A percentile compares a stretch with the other conserved stretches of the same genome.
phyloP scores from a whole-genome alignment of 345 rosid genomes.

The Populus deltoides region DNA sequence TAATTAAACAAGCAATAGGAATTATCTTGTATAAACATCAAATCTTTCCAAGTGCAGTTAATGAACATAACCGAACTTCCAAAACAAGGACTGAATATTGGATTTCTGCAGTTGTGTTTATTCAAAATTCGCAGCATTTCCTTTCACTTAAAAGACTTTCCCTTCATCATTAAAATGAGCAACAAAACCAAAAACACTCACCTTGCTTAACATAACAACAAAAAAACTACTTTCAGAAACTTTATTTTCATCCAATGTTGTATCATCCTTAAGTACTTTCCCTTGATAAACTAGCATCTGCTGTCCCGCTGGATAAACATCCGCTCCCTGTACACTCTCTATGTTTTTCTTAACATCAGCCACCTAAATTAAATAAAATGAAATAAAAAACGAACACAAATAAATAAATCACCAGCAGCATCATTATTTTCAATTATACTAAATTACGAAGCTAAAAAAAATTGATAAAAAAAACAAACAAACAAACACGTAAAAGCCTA shows the following conservation, averaged over 20 bases:
- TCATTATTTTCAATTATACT: background rate
- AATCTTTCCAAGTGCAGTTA: too few relatives aligned
- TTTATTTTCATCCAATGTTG: slow-evolving; percentile 27
- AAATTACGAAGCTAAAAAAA: background rate
- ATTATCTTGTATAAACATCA: background rate
- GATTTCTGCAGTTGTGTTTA: background rate
- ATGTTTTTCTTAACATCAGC: slow-evolving; percentile 26
- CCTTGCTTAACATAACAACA: slow-evolving; percentile 32
- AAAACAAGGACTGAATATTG: background rate
- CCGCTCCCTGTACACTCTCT: slow-evolving; percentile 25
- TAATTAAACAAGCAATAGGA: background rate
- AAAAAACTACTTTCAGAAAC: slow-evolving; percentile 29
- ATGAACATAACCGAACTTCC: background rate
- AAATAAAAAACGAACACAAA: background rate
- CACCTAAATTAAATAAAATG: slow-evolving; percentile 16
- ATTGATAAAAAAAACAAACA: background rate
- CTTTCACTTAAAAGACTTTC: background rate
- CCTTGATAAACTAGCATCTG: slow-evolving; percentile 34
- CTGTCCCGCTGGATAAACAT: slow-evolving; percentile 24
- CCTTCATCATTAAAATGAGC: background rate
- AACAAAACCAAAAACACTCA: background rate
- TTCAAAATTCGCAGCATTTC: background rate
- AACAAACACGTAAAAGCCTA: background rate
- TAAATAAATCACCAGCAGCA: background rate
- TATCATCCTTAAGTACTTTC: slow-evolving; percentile 30